Evolutionary conservation across 345 rosid species (phyloP).

Genomic region (Bruguiera parviflora): DNA sequence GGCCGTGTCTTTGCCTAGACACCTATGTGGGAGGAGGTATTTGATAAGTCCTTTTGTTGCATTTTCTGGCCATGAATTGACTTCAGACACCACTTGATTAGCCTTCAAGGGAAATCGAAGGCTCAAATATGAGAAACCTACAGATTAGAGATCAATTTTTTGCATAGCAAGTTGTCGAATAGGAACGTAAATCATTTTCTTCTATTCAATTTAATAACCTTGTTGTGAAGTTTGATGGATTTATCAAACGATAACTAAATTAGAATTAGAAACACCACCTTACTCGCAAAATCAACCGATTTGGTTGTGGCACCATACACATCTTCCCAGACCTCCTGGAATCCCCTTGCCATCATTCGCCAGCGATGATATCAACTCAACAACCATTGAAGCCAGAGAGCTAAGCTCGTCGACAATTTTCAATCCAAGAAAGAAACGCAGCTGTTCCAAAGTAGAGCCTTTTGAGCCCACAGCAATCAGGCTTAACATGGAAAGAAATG

Average conservation of each 20-base stretch:
- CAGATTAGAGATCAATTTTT: neutral
- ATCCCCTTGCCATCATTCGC: neutral
- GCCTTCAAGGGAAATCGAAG: conserved; percentile 10
- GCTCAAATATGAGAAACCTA: neutral
- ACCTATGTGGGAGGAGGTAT: conserved; percentile 21
- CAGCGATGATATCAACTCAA: neutral
- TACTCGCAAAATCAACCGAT: conserved; percentile 17
- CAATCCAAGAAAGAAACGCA: conserved; percentile 14
- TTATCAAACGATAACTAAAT: too few species aligned
- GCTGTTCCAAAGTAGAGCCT: conserved; percentile 14
- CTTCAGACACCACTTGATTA: conserved; percentile 18
- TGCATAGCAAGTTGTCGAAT: too few species aligned
- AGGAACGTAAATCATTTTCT: too few species aligned
- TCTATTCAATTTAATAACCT: too few species aligned
- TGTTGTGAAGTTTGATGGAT: too few species aligned
- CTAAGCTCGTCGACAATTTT: conserved; percentile 5
- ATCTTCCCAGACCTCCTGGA: conserved; percentile 3
- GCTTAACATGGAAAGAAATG: conserved; percentile 19
- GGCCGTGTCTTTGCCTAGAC: conserved; percentile 10
- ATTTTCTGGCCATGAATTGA: conserved; percentile 26
- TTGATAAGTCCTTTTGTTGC: conserved; percentile 29
- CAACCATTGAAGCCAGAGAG: conserved; percentile 2
- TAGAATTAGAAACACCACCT: conserved; percentile 7
- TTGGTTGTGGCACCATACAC: conserved; percentile 14
- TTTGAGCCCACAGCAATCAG: conserved; percentile 17